Percentiles rank a stretch among this genome's conserved stretches.
Evolutionary conservation across 2,329 filamentous ascomycete species (phyloP).

Genomic region (Talaromyces sp.): DNA sequence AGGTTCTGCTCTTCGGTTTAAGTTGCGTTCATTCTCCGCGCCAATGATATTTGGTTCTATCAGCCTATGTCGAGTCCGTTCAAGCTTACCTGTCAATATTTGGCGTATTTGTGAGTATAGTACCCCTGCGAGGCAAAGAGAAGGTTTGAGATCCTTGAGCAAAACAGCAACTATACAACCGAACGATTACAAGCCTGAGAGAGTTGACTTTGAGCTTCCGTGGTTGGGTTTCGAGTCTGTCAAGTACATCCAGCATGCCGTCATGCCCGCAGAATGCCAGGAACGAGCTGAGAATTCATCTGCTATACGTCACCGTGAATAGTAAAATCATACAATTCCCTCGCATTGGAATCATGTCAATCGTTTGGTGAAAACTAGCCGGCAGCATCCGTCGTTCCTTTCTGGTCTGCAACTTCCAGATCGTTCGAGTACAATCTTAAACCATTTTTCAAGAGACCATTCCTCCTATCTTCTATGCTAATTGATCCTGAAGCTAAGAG

Average conservation of each 20-base stretch:
- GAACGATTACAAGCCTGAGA: too few species aligned
- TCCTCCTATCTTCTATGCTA: background rate
- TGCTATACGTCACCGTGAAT: constrained; percentile 12
- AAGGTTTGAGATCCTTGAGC: background rate
- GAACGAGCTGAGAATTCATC: background rate
- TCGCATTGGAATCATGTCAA: background rate
- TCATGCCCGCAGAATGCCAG: background rate
- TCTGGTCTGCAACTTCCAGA: background rate
- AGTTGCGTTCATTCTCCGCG: constrained; percentile 6
- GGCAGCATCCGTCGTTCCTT: background rate
- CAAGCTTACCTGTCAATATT: background rate
- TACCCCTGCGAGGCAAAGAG: background rate
- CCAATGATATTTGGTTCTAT: background rate
- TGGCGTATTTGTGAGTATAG: background rate
- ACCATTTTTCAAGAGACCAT: background rate
- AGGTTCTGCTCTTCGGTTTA: background rate
- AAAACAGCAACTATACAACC: background rate
- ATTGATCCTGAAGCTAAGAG: background rate
- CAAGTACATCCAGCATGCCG: background rate
- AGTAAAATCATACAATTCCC: background rate
- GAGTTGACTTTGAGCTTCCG: background rate
- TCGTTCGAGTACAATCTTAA: background rate
- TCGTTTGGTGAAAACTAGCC: background rate
- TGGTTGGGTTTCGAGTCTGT: background rate
- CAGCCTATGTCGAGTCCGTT: background rate